These are phyloP conservation scores for Fusarium pseudonygamai DNA, from an alignment of 2,329 filamentous ascomycete genomes.

Conservation along the genomic window DNA sequence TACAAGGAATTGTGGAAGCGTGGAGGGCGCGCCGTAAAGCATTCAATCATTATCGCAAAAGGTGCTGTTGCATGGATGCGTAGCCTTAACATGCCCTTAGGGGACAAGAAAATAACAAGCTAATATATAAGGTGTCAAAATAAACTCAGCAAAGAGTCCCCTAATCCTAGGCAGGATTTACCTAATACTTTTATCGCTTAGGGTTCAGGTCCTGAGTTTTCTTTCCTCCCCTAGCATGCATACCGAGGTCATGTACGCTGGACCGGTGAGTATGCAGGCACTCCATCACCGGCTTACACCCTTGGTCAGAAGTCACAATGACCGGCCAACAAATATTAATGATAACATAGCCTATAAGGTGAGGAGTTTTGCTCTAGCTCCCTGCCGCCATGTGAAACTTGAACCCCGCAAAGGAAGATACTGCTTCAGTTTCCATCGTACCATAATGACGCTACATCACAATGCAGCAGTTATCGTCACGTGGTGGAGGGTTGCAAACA, in stretches of 20 bases:
- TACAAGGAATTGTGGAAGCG: not conserved
- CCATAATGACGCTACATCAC: not conserved
- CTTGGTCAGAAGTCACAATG: not conserved
- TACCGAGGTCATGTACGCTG: not conserved
- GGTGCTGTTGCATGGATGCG: not conserved
- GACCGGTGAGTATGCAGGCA: no score
- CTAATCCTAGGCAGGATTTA: no score
- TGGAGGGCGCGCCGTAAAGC: not conserved
- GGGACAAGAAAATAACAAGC: no score
- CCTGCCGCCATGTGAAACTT: not conserved
- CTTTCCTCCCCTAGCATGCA: no score
- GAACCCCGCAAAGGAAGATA: not conserved
- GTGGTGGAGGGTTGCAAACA: not conserved
- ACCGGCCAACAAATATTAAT: fast-evolving
- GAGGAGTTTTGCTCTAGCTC: not conserved
- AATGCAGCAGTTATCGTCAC: not conserved
- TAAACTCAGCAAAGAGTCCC: no score
- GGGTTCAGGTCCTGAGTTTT: no score
- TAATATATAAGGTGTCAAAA: no score
- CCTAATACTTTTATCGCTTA: no score
- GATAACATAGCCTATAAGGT: fast-evolving
- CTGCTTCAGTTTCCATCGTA: not conserved
- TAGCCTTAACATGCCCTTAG: not conserved
- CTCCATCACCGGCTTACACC: no score
- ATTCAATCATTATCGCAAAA: not conserved